Evolutionary conservation across 106 monocot genomes (phyloP).

Genomic region (Hemerocallis citrina): DNA sequence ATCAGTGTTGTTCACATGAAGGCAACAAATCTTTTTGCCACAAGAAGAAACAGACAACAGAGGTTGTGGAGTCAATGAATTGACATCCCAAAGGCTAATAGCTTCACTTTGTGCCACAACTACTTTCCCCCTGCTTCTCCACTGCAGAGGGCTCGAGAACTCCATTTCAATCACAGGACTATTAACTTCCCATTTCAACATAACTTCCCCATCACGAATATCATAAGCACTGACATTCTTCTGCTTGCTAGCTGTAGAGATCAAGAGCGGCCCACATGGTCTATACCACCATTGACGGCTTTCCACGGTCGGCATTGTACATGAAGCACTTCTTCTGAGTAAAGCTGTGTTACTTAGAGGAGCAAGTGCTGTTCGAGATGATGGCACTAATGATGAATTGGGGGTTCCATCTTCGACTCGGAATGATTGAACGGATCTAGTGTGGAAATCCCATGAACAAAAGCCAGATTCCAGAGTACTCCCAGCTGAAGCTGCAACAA

Average conservation of each 20-base stretch:
- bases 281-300: constrained; percentile 67
- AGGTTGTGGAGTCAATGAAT: constrained; percentile 73
- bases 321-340: constrained; percentile 19
- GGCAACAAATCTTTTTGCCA: constrained; percentile 57
- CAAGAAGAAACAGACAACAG: constrained; percentile 44
- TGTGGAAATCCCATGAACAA: constrained; percentile 94
- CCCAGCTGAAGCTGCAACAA: constrained; percentile 90
- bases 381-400: constrained; percentile 17
- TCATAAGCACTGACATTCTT: constrained; percentile 49
- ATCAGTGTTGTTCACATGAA: constrained; percentile 92
- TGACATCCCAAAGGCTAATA: constrained; percentile 92
- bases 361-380: constrained; percentile 26
- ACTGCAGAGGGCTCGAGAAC: constrained; percentile 85
- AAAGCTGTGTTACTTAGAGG: constrained; percentile 15
- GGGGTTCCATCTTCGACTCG: constrained; percentile 32
- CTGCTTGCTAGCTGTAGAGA: constrained; percentile 45
- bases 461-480: constrained; percentile 67
- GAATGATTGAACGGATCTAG: constrained; percentile 48
- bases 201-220: constrained; percentile 75
- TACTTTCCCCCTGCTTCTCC: constrained; percentile 86
- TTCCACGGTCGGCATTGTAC: constrained; percentile 11
- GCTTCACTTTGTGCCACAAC: constrained; percentile 66
- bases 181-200: constrained; percentile 60
- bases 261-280: constrained; percentile 75
- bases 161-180: constrained; percentile 59